Evolutionary conservation across 1,284 basidiomycete genomes (phyloP), one percentile per base, ranked within the genome.

Genomic region (Leccinum pachyderme): DNA sequence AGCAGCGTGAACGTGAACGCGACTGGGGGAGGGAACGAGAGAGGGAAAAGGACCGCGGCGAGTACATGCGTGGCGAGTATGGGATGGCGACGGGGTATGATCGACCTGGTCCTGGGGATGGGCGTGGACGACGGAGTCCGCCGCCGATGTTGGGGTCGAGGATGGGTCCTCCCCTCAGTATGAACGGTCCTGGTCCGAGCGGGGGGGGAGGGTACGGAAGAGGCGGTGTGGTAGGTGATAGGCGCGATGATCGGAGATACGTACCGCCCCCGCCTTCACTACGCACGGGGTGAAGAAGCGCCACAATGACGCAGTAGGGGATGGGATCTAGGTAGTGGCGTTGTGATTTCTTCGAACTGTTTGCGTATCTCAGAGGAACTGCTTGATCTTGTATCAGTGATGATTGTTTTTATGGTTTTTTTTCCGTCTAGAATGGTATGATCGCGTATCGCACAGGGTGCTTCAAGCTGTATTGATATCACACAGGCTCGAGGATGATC

Each of bases 121-220:
- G 61, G 2, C 63, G 61, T 32, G 63, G 65, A 28, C 54, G 63
- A 56, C 54, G 65, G n/a, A 68, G 65, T 54, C 63, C 65, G 8
- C 53, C 53, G 15, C 60, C 57, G n/a, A 28, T 56, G 53, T 5
- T 61, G 47, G 51, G 61, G 1, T 41, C 63, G 43, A 53, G 60
- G 5, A 63, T 63, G 53, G 62, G 63, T 0, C 27, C 51, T 2
- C 41, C 22, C 9, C 13, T 44, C 7, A 44, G 15, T 25, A 49
- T 44, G 12, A 44, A 44, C 43, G 43, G 62, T 6, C 33, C 55
- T 1, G 50, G 56, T 13, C 24, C 55, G 0, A 32, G 37, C 27
- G 13, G 13, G 24, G 15, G 43, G 8, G 18, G 37, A 15, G 54
- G 55, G 9, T 67, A 67, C 33, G 55, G 47, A 24, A 37, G 60